Percentiles rank a stretch among this genome's conserved stretches.
phyloP scores from a whole-genome alignment of 2,329 filamentous ascomycete species.

The Aspergillus texensis region DNA sequence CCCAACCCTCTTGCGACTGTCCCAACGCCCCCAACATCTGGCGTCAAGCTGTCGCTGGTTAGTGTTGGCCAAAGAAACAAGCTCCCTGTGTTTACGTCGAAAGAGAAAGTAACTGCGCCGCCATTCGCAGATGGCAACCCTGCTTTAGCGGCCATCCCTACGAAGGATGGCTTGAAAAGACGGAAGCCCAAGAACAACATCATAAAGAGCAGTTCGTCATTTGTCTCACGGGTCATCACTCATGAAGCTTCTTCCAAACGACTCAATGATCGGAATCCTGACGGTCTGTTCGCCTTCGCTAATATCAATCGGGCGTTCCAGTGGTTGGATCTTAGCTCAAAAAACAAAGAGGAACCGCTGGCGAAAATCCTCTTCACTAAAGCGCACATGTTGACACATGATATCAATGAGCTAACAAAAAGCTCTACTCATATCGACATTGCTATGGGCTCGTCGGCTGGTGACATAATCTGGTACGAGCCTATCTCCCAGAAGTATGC shows the following conservation, averaged over 20 bases:
- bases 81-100: slow-evolving; percentile 49
- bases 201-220: slow-evolving; percentile 97
- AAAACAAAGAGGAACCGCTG: slow-evolving; percentile 74
- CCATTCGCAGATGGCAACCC: slow-evolving; percentile 87
- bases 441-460: slow-evolving; percentile 92
- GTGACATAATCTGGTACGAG: slow-evolving; percentile 98
- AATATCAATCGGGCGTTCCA: slow-evolving; percentile 96
- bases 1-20: slow-evolving; percentile 88
- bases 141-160: slow-evolving; percentile 63
- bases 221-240: slow-evolving; percentile 93
- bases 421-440: slow-evolving; percentile 80
- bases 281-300: slow-evolving; percentile 86
- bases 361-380: slow-evolving; percentile 98
- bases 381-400: slow-evolving; percentile 91
- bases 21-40: slow-evolving; percentile 78
- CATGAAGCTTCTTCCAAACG: slow-evolving; percentile 80
- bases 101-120: slow-evolving; percentile 53
- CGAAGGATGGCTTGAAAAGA: slow-evolving; percentile 71
- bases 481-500: slow-evolving; percentile 95
- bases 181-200: slow-evolving; percentile 98
- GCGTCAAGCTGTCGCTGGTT: slow-evolving; percentile 81
- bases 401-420: slow-evolving; percentile 84
- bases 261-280: slow-evolving; percentile 73
- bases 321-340: slow-evolving; percentile 86
- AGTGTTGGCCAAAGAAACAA: slow-evolving; percentile 65